Conservation (phyloP, 1,284 basidiomycete genomes). For the Sporisorium exsertum region DNA sequence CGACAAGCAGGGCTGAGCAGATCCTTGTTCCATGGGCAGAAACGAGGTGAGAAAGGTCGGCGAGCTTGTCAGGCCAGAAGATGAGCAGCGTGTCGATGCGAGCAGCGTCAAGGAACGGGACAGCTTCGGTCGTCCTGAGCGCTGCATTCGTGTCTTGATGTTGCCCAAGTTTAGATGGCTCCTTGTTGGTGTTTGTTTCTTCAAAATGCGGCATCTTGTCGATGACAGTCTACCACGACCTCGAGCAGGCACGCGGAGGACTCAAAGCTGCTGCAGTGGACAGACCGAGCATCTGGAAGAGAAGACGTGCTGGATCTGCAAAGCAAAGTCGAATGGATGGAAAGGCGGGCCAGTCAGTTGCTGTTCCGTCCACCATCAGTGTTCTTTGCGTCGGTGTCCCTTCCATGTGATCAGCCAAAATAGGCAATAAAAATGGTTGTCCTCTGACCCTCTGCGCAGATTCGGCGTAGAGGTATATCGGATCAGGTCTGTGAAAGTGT, state of each 20-base stretch:
- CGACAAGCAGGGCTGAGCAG: slow-evolving; percentile 12
- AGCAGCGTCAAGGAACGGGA: background rate
- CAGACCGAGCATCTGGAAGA: slow-evolving; percentile 29
- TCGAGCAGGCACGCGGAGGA: slow-evolving; percentile 39
- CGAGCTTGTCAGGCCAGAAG: slow-evolving; percentile 42
- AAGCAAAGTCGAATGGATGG: background rate
- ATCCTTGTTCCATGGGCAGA: background rate
- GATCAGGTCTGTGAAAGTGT: slow-evolving; percentile 58
- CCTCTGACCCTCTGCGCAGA: slow-evolving; percentile 52
- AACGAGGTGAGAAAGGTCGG: slow-evolving; percentile 8
- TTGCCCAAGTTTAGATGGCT: slow-evolving; percentile 1
- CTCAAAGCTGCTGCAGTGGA: slow-evolving; percentile 10
- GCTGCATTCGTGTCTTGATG: background rate
- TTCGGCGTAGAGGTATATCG: slow-evolving; percentile 46
- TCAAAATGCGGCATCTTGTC: slow-evolving; percentile 33
- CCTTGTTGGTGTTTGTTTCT: slow-evolving; percentile 4
- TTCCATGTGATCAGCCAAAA: slow-evolving; percentile 45
- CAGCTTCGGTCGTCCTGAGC: background rate
- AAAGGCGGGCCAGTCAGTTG: slow-evolving; percentile 6
- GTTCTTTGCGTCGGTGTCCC: background rate
- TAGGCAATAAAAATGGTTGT: slow-evolving; percentile 54
- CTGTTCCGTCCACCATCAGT: background rate
- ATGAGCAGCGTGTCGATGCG: slow-evolving; percentile 30
- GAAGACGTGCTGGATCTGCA: slow-evolving; percentile 2
- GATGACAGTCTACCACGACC: slow-evolving; percentile 43